Base-by-base conservation (phyloP, 331 rosid species). In the Acacia concinna region DNA sequence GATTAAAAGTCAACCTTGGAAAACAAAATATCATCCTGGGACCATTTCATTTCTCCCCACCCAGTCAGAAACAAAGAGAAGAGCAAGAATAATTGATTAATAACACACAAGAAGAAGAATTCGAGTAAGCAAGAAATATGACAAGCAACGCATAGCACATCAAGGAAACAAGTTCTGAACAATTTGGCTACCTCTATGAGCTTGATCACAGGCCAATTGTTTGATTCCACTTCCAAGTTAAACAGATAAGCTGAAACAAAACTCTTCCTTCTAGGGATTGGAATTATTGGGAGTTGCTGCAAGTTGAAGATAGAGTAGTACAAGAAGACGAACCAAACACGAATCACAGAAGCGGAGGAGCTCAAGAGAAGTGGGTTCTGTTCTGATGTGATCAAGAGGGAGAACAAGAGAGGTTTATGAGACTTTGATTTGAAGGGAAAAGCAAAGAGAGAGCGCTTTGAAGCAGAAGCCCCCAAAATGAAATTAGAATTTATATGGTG, bases 401-500 rank as follows among this genome's bases (percentile, higher is more conserved):
- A 51, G 37, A 75, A 68, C 12, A 37, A 49, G 49, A 73, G 75
- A 52, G 84, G 78, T 17, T 72, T 77, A 30, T 46, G 51, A 31
- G 78, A 68, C 47, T 81, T 78, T 78, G 81, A 78, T 81, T 78
- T 78, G 84, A 78, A 78, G 80, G 73, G 57, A 38, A 76, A 57
- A 37, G 80, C 70, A 20, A 56, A 66, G 32, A 28, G 37, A 37
- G 9, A 30, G 40, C 41, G 60, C 62, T 32, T 25, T 3, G 73
- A 68, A 35, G 73, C 59, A 57, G 46, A 68, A 44, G 23, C 38
- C 32, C 64, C 77, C 66, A 69, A 43, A 75, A 66, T 7, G 11
- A 11, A 62, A 43, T 28, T 51, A 52, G 0, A 18, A 17, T 21
- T 40, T 0, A 17, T 59, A 6, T 0, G 27, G 56, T 37, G 78